phyloP scores from a whole-genome alignment of 225 moss, liverwort and hornwort species.

The Physcomitrellopsis africana region DNA sequence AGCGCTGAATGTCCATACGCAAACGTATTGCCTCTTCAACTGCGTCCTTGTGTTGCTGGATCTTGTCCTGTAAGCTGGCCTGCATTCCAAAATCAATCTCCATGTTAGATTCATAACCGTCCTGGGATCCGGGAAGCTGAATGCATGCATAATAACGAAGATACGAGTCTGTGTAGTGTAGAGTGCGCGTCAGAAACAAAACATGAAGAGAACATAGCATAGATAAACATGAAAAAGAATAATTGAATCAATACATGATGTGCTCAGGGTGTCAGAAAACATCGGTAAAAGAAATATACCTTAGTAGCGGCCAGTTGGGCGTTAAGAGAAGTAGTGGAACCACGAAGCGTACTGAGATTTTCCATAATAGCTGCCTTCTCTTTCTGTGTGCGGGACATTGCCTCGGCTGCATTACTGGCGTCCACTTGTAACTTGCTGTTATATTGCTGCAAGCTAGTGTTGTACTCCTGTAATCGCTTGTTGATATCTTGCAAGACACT shows the following conservation, averaged over 20 bases:
- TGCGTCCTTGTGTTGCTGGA: constrained; percentile 68
- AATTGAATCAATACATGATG: no score
- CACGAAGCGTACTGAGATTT: constrained; percentile 89
- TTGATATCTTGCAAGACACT: constrained; percentile 89
- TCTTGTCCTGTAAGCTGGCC: constrained; percentile 69
- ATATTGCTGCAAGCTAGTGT: constrained; percentile 93
- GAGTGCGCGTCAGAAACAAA: neutral
- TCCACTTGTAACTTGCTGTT: constrained; percentile 96
- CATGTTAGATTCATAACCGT: neutral
- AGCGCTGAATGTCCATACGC: constrained; percentile 75
- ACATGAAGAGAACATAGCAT: neutral
- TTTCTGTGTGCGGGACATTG: constrained; percentile 77
- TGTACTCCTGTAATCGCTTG: constrained; percentile 95
- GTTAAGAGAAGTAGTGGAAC: constrained; percentile 78
- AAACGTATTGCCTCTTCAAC: constrained; percentile 72
- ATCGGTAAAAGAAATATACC: constrained; percentile 34
- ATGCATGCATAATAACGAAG: no score
- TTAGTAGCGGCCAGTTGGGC: constrained; percentile 76
- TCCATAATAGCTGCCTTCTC: constrained; percentile 99
- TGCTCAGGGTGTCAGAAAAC: neutral
- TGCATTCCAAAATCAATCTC: constrained; percentile 25
- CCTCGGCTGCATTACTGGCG: constrained; percentile 80
- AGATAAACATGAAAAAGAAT: neutral
- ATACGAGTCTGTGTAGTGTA: neutral
- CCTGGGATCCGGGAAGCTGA: neutral